These are phyloP conservation scores for Fusarium vanettenii DNA, from an alignment of 2,329 filamentous ascomycete species.

Conservation along the genomic window DNA sequence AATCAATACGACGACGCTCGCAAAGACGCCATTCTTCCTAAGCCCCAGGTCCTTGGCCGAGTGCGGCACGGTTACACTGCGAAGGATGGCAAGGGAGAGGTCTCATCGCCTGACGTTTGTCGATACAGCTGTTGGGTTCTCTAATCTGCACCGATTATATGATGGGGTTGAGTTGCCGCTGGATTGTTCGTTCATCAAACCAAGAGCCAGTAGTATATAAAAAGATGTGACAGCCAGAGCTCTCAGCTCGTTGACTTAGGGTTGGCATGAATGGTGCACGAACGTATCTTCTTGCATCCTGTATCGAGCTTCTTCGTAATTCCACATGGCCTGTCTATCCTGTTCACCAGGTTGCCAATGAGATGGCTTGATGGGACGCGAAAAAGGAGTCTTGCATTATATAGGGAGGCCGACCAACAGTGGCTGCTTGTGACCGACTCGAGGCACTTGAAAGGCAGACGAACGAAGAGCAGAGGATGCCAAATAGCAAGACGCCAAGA, in stretches of 20 bases:
- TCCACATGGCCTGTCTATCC: not conserved
- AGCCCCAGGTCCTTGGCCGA: not conserved
- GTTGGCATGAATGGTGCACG: too few species aligned
- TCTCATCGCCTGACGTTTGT: not conserved
- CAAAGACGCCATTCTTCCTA: not conserved
- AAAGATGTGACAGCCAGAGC: not conserved
- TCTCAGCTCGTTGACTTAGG: not conserved
- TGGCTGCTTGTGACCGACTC: not conserved
- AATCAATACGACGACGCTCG: not conserved
- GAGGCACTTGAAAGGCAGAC: not conserved
- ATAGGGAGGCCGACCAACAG: not conserved
- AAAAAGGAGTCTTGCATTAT: not conserved
- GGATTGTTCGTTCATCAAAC: not conserved
- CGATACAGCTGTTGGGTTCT: not conserved
- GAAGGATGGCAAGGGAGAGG: not conserved
- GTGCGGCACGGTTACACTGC: not conserved
- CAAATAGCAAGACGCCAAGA: not conserved
- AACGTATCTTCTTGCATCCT: too few species aligned
- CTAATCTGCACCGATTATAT: not conserved
- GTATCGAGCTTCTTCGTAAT: not conserved
- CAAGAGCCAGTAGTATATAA: not conserved
- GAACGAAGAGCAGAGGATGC: not conserved
- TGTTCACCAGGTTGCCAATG: not conserved
- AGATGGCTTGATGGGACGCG: not conserved
- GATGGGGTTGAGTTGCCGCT: not conserved